A percentile compares a stretch with the other conserved stretches of the same genome.
These are phyloP conservation scores for Emericellopsis atlantica DNA, from an alignment of 2,329 filamentous ascomycete species.

Conservation along the genomic window DNA sequence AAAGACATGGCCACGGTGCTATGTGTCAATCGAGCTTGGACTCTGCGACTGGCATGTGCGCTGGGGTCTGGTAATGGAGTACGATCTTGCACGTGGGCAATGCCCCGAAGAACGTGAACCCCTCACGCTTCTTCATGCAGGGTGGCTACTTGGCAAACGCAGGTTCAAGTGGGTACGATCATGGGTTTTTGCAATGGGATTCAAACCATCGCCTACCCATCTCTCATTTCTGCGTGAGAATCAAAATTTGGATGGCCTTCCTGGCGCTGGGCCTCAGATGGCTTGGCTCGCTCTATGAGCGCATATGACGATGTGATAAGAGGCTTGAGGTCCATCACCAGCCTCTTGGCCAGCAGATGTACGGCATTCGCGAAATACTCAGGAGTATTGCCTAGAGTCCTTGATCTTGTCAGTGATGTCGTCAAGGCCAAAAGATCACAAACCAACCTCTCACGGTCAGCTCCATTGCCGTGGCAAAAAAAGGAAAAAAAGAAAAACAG, in stretches of 20 bases:
- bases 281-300: background rate
- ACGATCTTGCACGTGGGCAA: background rate
- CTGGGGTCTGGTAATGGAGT: background rate
- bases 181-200: too few species aligned
- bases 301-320: too few species aligned
- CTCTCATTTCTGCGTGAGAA: background rate
- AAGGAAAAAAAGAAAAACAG: too few species aligned
- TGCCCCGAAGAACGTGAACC: background rate
- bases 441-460: background rate
- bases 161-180: background rate
- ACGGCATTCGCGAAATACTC: background rate
- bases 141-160: background rate
- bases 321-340: background rate
- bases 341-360: background rate
- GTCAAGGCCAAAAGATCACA: too few species aligned
- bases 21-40: background rate
- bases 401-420: too few species aligned
- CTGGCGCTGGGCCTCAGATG: background rate
- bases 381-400: background rate
- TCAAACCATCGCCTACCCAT: background rate
- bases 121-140: background rate
- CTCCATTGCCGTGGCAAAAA: background rate
- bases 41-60: background rate
- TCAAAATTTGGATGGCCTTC: background rate
- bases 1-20: background rate